Base-by-base conservation (phyloP, 202 grass and related monocot genomes). In the Hordeum pubiflorum region DNA sequence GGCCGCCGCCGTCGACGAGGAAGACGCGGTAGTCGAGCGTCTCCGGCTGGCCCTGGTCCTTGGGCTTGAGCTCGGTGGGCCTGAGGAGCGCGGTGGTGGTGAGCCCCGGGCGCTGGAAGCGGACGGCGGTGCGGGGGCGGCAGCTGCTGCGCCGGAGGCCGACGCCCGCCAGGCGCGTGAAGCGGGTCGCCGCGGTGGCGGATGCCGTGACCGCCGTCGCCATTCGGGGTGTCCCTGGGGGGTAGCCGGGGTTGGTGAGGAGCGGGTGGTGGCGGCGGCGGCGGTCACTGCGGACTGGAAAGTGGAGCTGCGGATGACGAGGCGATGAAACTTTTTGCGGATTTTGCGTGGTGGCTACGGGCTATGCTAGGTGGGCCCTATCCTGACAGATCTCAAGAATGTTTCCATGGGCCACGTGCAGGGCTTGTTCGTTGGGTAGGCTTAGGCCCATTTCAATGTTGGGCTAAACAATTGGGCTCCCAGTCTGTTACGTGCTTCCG, bases 21-120 rank as follows among this genome's bases (percentile, higher is more conserved):
- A 96, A 99, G 17, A 96, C 91, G 87, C 92, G 89, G 89, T 99
- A 93, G 79, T 99, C 89, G 33, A 99, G 92, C 58, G 92, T 96
- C 71, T 96, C 90, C 10, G 89, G 89, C 67, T 83, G 77, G 11
- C 96, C 96, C 56, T 76, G 70, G 81, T 85, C 83, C 96, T 90
- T 82, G 77, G 77, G 90, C 70, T 56, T 82, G 77, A 99, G 79
- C 31, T 91, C 91, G 34, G 48, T 79, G 82, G 74, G 56, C 71
- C 60, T 81, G 34, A 89, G 78, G 61, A 94, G 88, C 55, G 91
- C 90, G 34, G 96, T 88, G 72, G 95, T 87, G 86, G 87, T 69
- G 79, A 89, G 60, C 32, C 63, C 84, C 84, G 72, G 87, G 58
- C 89, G 82, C 83, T 80, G 72, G 82, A 71, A 80, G 17, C 83